A percentile compares a stretch with the other conserved stretches of the same genome.
phyloP scores from a whole-genome alignment of 202 grass and related monocot species.

The Saccharum hybrid region DNA sequence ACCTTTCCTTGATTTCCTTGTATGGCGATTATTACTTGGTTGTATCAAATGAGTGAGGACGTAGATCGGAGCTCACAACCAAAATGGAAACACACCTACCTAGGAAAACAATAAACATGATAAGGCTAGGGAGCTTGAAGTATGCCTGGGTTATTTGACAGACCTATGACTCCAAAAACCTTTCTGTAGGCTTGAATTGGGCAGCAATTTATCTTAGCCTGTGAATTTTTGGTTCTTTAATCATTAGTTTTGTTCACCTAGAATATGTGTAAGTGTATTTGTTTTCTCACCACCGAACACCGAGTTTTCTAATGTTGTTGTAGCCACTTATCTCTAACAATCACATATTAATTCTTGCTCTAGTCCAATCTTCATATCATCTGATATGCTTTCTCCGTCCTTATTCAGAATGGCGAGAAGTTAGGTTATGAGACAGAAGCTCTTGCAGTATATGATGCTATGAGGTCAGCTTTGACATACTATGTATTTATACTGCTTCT shows the following conservation, averaged over 20 bases:
- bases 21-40: neutral
- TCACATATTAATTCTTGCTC: neutral
- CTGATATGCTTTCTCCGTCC: conserved; percentile 39
- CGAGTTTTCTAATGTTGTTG: neutral
- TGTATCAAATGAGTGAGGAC: neutral
- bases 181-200: neutral
- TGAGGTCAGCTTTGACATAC: conserved; percentile 64
- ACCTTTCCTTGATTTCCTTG: neutral
- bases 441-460: conserved; percentile 87
- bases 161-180: neutral
- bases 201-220: conserved; percentile 27
- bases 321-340: conserved; percentile 1
- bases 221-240: conserved; percentile 8
- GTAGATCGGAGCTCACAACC: neutral
- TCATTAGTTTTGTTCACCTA: neutral
- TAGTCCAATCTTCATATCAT: neutral
- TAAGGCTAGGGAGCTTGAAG: neutral
- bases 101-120: neutral
- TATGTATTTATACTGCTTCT: neutral
- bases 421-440: conserved; percentile 95
- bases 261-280: conserved; percentile 28
- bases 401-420: conserved; percentile 77
- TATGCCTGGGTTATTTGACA: neutral
- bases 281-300: neutral
- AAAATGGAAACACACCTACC: neutral